These are phyloP conservation scores for Physcia stellaris DNA, from an alignment of 495 filamentous ascomycete species.

Conservation along the genomic window DNA sequence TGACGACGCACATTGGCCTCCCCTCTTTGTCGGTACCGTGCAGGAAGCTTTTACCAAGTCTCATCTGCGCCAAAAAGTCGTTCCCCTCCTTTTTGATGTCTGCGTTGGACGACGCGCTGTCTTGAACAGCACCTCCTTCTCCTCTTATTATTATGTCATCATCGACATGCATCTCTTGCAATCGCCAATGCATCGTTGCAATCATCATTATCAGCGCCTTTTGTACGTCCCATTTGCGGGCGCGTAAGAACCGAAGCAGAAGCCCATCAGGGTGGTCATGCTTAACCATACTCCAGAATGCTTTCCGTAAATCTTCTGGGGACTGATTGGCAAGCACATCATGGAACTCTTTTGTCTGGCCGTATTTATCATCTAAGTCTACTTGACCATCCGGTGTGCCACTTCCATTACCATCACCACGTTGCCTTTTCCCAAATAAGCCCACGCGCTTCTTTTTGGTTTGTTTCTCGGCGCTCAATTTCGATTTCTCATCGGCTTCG, in stretches of 20 bases:
- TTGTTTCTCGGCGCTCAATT: conserved; percentile 39
- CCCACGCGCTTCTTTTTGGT: conserved; percentile 56
- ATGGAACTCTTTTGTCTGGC: conserved; percentile 74
- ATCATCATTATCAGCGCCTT: conserved; percentile 90
- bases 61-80: conserved; percentile 74
- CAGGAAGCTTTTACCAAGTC: conserved; percentile 89
- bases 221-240: conserved; percentile 92
- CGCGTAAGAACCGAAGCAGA: conserved; percentile 77
- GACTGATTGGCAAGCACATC: conserved; percentile 59
- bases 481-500: conserved; percentile 14
- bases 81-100: conserved; percentile 49
- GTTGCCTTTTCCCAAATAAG: conserved; percentile 48
- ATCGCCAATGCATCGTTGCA: conserved; percentile 85
- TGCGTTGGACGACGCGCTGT: conserved; percentile 36
- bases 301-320: conserved; percentile 63
- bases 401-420: conserved; percentile 34
- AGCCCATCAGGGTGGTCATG: conserved; percentile 86
- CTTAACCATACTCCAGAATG: conserved; percentile 95
- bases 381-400: conserved; percentile 9
- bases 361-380: conserved; percentile 81
- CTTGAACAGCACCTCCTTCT: conserved; percentile 50
- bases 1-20: conserved; percentile 75
- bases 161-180: conserved; percentile 69
- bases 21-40: conserved; percentile 79
- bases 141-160: conserved; percentile 72